Conservation (phyloP, 768 basidiomycete genomes). For the Tulasnella sp. region DNA sequence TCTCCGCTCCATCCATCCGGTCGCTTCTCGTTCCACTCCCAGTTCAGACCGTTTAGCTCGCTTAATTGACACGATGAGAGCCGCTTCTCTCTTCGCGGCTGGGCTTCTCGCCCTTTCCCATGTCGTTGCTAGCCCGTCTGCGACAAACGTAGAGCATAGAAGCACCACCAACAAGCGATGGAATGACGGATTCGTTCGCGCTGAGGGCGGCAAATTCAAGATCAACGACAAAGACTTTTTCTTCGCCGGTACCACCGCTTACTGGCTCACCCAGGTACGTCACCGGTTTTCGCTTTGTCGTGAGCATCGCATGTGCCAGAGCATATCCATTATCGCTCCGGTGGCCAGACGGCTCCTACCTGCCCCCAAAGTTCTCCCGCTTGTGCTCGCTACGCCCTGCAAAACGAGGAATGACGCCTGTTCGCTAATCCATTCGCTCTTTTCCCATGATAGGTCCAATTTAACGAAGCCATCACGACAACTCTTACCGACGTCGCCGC, state of each 20-base stretch:
- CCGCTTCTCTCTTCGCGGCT: no score
- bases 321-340: no score
- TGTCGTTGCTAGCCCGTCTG: neutral
- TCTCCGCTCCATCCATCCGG: no score
- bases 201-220: constrained; percentile 23
- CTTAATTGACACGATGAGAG: no score
- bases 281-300: neutral
- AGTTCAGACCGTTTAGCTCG: no score
- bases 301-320: no score
- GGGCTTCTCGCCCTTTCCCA: no score
- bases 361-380: neutral
- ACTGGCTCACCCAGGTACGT: constrained; percentile 28
- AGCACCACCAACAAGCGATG: neutral
- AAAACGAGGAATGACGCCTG: neutral
- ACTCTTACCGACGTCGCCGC: constrained; percentile 16
- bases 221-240: constrained; percentile 16
- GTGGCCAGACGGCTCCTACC: no score
- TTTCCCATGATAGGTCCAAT: constrained; percentile 2
- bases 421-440: neutral
- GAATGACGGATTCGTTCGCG: constrained; percentile 6
- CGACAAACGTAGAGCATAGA: neutral
- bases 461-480: constrained; percentile 24
- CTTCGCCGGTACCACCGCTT: constrained; percentile 27
- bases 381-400: neutral
- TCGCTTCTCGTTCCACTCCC: no score